phyloP scores from a whole-genome alignment of 129 eudicot genomes.

The Pulicaria dysenterica region DNA sequence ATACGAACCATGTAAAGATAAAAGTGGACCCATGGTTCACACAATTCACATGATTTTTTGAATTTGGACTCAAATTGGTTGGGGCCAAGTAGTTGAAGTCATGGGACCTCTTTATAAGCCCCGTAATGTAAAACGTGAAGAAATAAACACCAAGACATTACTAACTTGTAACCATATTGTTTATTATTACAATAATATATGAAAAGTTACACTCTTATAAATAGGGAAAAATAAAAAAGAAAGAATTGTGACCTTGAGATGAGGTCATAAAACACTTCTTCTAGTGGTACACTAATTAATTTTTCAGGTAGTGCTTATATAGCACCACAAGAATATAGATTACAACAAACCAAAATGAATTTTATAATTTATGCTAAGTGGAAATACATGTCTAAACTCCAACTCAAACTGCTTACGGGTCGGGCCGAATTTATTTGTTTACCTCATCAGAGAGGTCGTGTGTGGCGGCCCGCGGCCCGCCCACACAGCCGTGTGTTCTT shows the following conservation, averaged over 20 bases:
- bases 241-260: slow-evolving; percentile 88
- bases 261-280: slow-evolving; percentile 59
- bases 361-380: slow-evolving; percentile 23
- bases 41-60: too few relatives aligned
- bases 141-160: not conserved
- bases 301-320: slow-evolving; percentile 48
- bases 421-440: too few relatives aligned
- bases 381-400: slow-evolving; percentile 20
- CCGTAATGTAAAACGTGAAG: not conserved
- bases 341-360: slow-evolving; percentile 41
- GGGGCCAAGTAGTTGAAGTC: too few relatives aligned
- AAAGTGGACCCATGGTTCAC: too few relatives aligned
- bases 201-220: slow-evolving; percentile 28
- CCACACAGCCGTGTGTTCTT: slow-evolving; percentile 88
- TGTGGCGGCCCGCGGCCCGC: slow-evolving; percentile 73
- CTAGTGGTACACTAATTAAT: slow-evolving; percentile 32
- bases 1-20: too few relatives aligned
- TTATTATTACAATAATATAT: slow-evolving; percentile 41
- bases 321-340: slow-evolving; percentile 53
- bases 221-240: slow-evolving; percentile 32
- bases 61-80: too few relatives aligned
- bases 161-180: slow-evolving; percentile 14
- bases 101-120: not conserved
- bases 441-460: slow-evolving; percentile 62
- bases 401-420: not conserved